These are phyloP conservation scores for Coffea canephora DNA, from an alignment of 257 asterid species.

Conservation along the genomic window DNA sequence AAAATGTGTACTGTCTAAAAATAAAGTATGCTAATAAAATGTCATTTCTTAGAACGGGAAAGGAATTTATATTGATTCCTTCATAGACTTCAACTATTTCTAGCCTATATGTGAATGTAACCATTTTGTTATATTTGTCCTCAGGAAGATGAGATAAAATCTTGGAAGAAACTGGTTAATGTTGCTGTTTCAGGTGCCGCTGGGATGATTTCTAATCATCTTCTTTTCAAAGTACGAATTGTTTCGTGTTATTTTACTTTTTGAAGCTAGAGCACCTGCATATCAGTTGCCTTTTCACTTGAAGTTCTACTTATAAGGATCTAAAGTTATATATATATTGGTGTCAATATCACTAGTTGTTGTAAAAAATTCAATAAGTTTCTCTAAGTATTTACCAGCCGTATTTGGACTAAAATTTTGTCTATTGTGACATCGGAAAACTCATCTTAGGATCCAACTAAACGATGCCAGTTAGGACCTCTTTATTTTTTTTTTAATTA, in stretches of 20 bases:
- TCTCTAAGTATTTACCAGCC: neutral
- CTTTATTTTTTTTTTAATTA: neutral
- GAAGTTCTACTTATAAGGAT: neutral
- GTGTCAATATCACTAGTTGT: neutral
- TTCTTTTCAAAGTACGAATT: slow-evolving; percentile 77
- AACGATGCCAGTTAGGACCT: neutral
- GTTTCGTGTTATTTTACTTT: neutral
- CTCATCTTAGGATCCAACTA: neutral
- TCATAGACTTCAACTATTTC: neutral
- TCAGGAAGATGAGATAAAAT: slow-evolving; percentile 89
- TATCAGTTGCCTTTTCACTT: neutral
- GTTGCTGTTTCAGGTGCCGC: slow-evolving; percentile 97
- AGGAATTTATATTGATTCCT: neutral
- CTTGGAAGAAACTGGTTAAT: slow-evolving; percentile 87
- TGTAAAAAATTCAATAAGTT: too few species aligned
- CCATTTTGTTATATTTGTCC: slow-evolving; percentile 3
- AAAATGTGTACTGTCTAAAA: neutral
- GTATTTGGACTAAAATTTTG: neutral
- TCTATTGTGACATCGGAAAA: neutral
- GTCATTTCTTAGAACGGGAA: neutral
- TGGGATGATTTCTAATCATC: slow-evolving; percentile 96
- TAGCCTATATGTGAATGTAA: neutral
- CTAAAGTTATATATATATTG: neutral
- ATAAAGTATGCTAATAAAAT: neutral
- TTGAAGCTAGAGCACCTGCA: neutral